Percentiles rank a stretch among this genome's conserved stretches.
Evolutionary conservation across 2,329 filamentous ascomycete species (phyloP).

Genomic region (Nemania bipapillata): DNA sequence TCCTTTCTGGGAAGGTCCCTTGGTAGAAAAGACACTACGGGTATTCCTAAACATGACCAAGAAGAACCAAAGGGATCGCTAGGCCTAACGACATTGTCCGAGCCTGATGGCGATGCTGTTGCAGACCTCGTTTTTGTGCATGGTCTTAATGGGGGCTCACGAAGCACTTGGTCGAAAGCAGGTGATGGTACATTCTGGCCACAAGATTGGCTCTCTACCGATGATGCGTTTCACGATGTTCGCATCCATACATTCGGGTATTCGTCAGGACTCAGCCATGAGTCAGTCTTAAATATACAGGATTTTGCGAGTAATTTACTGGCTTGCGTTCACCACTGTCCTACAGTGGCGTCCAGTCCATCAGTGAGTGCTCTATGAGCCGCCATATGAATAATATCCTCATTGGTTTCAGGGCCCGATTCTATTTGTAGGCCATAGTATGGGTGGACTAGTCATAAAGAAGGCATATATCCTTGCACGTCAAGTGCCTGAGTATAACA

Average conservation of each 20-base stretch:
- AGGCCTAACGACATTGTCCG: constrained; percentile 43
- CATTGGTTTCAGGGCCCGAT: constrained; percentile 38
- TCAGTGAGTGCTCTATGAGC: constrained; percentile 32
- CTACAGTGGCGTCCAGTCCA: constrained; percentile 36
- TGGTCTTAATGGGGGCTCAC: constrained; percentile 53
- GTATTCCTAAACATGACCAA: background rate
- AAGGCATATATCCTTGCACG: constrained; percentile 51
- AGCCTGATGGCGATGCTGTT: constrained; percentile 28
- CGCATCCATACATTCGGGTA: constrained; percentile 52
- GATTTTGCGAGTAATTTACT: constrained; percentile 52
- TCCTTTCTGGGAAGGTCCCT: constrained; percentile 26
- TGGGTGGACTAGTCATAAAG: constrained; percentile 52
- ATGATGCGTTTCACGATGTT: constrained; percentile 49
- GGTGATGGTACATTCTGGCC: constrained; percentile 50
- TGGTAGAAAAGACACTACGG: background rate
- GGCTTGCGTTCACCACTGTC: constrained; percentile 47
- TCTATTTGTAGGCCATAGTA: constrained; percentile 54
- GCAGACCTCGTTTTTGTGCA: constrained; percentile 56
- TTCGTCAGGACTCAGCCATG: constrained; percentile 35
- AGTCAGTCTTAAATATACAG: constrained; percentile 47
- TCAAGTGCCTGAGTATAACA: constrained; percentile 39
- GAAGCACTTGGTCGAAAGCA: constrained; percentile 52
- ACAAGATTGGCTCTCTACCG: constrained; percentile 49
- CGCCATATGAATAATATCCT: background rate
- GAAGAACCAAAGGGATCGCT: constrained; percentile 41